Conservation (phyloP, 139 green algal species). For the Chlorella vulgaris region DNA sequence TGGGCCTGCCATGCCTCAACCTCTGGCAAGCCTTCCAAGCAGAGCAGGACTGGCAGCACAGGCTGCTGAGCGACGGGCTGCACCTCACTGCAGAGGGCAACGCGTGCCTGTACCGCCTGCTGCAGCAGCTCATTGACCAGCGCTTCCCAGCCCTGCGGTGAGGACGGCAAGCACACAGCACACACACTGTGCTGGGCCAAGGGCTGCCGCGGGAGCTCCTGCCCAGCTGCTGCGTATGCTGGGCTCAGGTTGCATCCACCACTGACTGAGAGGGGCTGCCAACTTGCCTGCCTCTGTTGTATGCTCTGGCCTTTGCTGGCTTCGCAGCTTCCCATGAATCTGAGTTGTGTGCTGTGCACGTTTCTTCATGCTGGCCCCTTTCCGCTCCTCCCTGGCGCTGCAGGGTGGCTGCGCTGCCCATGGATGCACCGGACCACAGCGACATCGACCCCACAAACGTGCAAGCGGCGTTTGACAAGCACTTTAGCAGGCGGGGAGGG, state of each 20-base stretch:
- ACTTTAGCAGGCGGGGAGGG: neutral
- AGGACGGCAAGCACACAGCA: neutral
- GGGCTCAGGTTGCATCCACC: too few relatives aligned
- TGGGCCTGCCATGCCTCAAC: slow-evolving; percentile 49
- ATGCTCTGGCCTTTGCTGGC: too few relatives aligned
- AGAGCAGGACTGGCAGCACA: slow-evolving; percentile 37
- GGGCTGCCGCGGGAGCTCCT: too few relatives aligned
- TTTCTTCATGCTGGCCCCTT: too few relatives aligned
- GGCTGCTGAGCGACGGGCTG: slow-evolving; percentile 69
- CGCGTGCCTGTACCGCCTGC: slow-evolving; percentile 39
- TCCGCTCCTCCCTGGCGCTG: too few relatives aligned
- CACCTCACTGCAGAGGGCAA: slow-evolving; percentile 75
- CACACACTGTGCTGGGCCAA: neutral
- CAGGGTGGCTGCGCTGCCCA: slow-evolving; percentile 26
- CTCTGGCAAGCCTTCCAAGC: slow-evolving; percentile 68
- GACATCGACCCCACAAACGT: slow-evolving; percentile 14
- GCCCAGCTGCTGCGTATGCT: too few relatives aligned
- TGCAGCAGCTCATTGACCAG: slow-evolving; percentile 51
- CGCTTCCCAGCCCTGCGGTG: slow-evolving; percentile 58
- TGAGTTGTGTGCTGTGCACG: too few relatives aligned
- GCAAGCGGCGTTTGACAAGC: neutral
- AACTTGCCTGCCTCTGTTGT: too few relatives aligned
- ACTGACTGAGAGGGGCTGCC: too few relatives aligned
- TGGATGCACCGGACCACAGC: slow-evolving; percentile 39
- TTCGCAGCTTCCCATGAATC: too few relatives aligned